A percentile compares a stretch with the other conserved stretches of the same genome.
Conservation (phyloP, 2,329 filamentous ascomycete genomes). For the Fusarium sublunatum region DNA sequence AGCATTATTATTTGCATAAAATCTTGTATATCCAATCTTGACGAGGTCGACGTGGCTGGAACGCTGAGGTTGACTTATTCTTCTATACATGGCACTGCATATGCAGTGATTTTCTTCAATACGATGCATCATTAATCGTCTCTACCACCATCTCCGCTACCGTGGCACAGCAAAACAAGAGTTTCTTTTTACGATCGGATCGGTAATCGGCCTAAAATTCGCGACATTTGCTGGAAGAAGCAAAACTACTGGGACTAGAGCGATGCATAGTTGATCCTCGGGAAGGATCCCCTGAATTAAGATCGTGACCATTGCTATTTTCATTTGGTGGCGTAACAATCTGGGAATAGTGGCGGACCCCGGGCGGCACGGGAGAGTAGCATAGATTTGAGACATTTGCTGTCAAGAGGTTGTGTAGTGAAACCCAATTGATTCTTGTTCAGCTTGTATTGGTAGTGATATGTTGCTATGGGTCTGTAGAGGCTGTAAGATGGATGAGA, state of each 20-base stretch:
- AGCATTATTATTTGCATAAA: constrained; percentile 25
- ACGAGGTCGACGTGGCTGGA: constrained; percentile 1
- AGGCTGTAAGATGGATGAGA: constrained; percentile 9
- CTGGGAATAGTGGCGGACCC: constrained; percentile 15
- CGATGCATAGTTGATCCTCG: constrained; percentile 26
- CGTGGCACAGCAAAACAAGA: neutral
- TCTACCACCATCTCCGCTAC: neutral
- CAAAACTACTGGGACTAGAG: constrained; percentile 20
- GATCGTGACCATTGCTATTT: neutral
- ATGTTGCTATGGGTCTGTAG: constrained; percentile 18
- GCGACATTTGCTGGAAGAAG: constrained; percentile 7
- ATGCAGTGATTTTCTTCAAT: constrained; percentile 8
- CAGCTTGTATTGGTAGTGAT: constrained; percentile 24
- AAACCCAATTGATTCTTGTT: constrained; percentile 9
- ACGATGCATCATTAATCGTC: constrained; percentile 17
- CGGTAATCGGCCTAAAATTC: constrained; percentile 27
- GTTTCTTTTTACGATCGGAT: constrained; percentile 11
- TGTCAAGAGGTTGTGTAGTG: constrained; percentile 8
- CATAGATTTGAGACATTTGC: constrained; percentile 10
- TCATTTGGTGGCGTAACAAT: constrained; percentile 33
- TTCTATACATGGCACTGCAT: constrained; percentile 7
- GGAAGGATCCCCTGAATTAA: constrained; percentile 10
- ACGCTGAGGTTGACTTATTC: neutral
- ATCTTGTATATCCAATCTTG: constrained; percentile 26
- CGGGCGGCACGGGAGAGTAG: neutral